Percentiles rank a stretch among this genome's conserved stretches.
phyloP scores from a whole-genome alignment of 495 filamentous ascomycete species.

The Daldinia grandis region DNA sequence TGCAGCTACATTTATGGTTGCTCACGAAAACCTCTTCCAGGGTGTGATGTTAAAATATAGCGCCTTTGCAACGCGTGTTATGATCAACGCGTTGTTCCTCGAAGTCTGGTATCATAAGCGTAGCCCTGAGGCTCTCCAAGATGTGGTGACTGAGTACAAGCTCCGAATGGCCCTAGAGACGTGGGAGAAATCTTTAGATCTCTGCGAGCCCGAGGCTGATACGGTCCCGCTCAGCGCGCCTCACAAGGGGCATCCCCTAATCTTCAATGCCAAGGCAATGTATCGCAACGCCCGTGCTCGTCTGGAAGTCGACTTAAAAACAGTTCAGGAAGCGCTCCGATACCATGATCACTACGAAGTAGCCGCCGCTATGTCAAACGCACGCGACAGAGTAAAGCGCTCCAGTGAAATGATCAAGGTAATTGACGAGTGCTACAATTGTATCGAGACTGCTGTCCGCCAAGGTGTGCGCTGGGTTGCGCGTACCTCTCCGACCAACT shows the following conservation, averaged over 20 bases:
- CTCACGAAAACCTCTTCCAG: conserved; percentile 93
- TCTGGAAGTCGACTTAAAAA: conserved; percentile 93
- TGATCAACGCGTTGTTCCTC: conserved; percentile 98
- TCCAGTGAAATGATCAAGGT: conserved; percentile 98
- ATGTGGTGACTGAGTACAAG: conserved; percentile 98
- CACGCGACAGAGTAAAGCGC: conserved; percentile 89
- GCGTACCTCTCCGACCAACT: conserved; percentile 94
- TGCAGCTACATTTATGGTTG: conserved; percentile 86
- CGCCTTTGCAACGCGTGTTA: conserved; percentile 95
- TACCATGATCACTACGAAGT: conserved; percentile 98
- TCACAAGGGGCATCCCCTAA: conserved; percentile 95
- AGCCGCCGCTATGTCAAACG: conserved; percentile 93
- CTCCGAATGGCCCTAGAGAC: conserved; percentile 94
- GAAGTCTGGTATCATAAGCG: conserved; percentile 99
- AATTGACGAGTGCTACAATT: conserved; percentile 96
- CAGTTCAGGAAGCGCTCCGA: conserved; percentile 93
- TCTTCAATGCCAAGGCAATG: conserved; percentile 99
- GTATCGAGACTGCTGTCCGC: conserved; percentile 93
- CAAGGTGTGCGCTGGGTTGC: conserved; percentile 99
- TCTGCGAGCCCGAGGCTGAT: conserved; percentile 92
- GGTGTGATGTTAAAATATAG: conserved; percentile 92
- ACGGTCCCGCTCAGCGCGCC: conserved; percentile 91
- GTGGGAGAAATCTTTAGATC: conserved; percentile 94
- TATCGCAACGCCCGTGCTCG: conserved; percentile 94
- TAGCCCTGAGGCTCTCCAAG: conserved; percentile 92